These are phyloP conservation scores for Zygosaccharomyces siamensis DNA, from an alignment of 805 yeast genomes.

Conservation along the genomic window DNA sequence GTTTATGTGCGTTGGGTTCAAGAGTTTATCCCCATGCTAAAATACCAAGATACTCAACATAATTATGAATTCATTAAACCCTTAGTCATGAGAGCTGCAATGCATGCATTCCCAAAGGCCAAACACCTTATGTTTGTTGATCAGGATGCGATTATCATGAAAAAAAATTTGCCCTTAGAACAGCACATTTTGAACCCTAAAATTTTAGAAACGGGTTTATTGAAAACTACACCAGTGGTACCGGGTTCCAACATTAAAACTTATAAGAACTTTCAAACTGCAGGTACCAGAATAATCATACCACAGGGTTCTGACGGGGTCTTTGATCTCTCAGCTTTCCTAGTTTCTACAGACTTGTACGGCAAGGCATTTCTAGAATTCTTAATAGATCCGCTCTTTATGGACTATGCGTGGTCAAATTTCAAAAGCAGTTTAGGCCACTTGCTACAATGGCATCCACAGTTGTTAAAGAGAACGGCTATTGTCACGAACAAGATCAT, in stretches of 20 bases:
- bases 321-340: conserved; percentile 63
- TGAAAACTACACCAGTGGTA: conserved; percentile 66
- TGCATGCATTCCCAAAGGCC: conserved; percentile 89
- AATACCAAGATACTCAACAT: conserved; percentile 38
- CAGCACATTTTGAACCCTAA: conserved; percentile 55
- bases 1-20: conserved; percentile 79
- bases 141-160: conserved; percentile 71
- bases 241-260: conserved; percentile 42
- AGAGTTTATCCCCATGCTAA: conserved; percentile 66
- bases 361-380: conserved; percentile 70
- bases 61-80: conserved; percentile 27
- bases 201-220: conserved; percentile 57
- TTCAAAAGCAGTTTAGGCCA: conserved; percentile 64
- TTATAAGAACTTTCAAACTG: conserved; percentile 52
- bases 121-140: conserved; percentile 87
- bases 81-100: conserved; percentile 66
- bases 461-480: conserved; percentile 63
- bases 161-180: conserved; percentile 55
- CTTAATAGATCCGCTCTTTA: conserved; percentile 70
- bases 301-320: conserved; percentile 61
- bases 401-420: conserved; percentile 50
- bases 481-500: conserved; percentile 62
- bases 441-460: conserved; percentile 92
- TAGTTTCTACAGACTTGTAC: conserved; percentile 60
- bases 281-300: conserved; percentile 52